Percentiles rank a stretch among this genome's conserved stretches.
phyloP scores from a whole-genome alignment of 768 basidiomycete species.

The Hortiboletus campestris region DNA sequence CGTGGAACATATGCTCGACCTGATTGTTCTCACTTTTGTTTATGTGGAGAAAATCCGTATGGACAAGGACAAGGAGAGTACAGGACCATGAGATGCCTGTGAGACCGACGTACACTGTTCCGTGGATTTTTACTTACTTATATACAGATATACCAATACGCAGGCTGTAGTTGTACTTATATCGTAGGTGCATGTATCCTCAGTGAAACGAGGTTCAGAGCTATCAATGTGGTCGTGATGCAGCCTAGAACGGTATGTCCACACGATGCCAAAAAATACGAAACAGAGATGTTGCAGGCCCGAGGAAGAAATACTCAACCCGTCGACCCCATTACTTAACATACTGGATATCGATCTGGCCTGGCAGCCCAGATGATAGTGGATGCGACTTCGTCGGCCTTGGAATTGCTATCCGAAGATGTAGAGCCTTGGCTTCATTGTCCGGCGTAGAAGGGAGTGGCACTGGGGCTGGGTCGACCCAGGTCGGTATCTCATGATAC shows the following conservation, averaged over 20 bases:
- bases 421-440: background rate
- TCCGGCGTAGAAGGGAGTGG: background rate
- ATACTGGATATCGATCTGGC: constrained; percentile 13
- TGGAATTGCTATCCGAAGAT: background rate
- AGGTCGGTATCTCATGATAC: constrained; percentile 37
- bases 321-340: too few species aligned
- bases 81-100: constrained; percentile 1
- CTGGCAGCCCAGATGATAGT: constrained; percentile 38
- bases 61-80: constrained; percentile 20
- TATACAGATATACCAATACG: background rate
- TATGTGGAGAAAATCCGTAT: constrained; percentile 33
- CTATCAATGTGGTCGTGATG: background rate
- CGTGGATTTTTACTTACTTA: background rate
- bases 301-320: background rate
- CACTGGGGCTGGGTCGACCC: constrained; percentile 14
- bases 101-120: background rate
- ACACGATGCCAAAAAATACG: background rate
- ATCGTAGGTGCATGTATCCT: constrained; percentile 5
- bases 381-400: background rate
- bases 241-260: background rate
- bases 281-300: background rate
- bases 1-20: constrained; percentile 26
- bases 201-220: background rate
- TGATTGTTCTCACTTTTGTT: constrained; percentile 30
- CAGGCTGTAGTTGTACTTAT: constrained; percentile 5